Conservation (phyloP, 2,329 filamentous ascomycete genomes). For the Chalaropsis ovoidea region DNA sequence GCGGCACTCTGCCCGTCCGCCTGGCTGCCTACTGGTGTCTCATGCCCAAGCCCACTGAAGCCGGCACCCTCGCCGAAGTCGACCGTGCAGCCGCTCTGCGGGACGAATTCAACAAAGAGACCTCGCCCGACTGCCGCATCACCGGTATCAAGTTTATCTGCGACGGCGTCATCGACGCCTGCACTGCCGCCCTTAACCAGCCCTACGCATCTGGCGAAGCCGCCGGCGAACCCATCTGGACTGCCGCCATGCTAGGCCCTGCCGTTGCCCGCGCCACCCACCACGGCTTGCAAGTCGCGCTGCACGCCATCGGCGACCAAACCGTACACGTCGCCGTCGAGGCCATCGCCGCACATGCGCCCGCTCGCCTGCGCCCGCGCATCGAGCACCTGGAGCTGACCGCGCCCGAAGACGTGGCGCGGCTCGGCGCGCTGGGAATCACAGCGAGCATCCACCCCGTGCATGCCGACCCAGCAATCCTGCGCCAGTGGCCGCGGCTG, state of each 20-base stretch:
- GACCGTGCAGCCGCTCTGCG: conserved; percentile 41
- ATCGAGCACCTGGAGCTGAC: conserved; percentile 57
- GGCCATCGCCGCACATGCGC: conserved; percentile 38
- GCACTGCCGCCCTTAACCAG: conserved; percentile 50
- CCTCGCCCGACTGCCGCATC: conserved; percentile 37
- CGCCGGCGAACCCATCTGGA: conserved; percentile 45
- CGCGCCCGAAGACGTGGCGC: conserved; percentile 42
- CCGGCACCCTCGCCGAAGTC: conserved; percentile 40
- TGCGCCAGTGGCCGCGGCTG: conserved; percentile 50
- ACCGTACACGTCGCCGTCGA: conserved; percentile 50
- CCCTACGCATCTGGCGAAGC: conserved; percentile 45
- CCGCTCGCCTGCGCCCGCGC: conserved; percentile 44
- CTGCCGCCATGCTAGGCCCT: conserved; percentile 40
- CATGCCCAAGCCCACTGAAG: conserved; percentile 37
- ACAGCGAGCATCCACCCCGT: conserved; percentile 50
- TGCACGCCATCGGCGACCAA: conserved; percentile 56
- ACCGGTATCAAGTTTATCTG: conserved; percentile 56
- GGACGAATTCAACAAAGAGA: conserved; percentile 31
- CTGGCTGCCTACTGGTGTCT: conserved; percentile 50
- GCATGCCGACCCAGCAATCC: conserved; percentile 50
- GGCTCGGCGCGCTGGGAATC: conserved; percentile 50
- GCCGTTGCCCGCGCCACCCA: conserved; percentile 46
- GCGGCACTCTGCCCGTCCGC: conserved; percentile 35
- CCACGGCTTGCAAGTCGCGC: conserved; percentile 48
- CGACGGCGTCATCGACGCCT: conserved; percentile 56